phyloP scores from a whole-genome alignment of 495 filamentous ascomycete genomes.

The Hypomontagnella submonticulosa region DNA sequence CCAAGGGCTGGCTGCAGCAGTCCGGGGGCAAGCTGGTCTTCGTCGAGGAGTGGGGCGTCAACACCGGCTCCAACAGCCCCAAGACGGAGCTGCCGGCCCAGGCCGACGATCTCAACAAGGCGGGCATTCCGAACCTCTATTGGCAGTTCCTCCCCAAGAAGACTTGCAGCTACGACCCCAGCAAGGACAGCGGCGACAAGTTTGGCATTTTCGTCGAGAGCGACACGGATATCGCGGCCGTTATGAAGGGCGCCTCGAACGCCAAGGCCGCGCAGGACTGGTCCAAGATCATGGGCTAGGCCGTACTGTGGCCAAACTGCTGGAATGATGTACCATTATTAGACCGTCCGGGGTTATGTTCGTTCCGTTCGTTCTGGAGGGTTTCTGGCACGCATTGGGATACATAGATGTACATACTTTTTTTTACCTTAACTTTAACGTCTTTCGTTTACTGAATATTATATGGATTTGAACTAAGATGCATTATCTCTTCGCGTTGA shows the following conservation, averaged over 20 bases:
- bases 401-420: constrained; percentile 12
- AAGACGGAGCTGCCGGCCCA: constrained; percentile 42
- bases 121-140: constrained; percentile 40
- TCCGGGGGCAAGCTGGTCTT: constrained; percentile 46
- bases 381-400: not conserved
- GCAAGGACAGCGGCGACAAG: constrained; percentile 23
- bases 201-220: constrained; percentile 41
- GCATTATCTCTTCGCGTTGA: too few species aligned
- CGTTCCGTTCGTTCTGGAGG: too few species aligned
- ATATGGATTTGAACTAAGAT: too few species aligned
- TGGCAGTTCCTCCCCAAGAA: constrained; percentile 42
- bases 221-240: constrained; percentile 28
- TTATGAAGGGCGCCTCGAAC: constrained; percentile 35
- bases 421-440: constrained; percentile 8
- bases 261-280: constrained; percentile 35
- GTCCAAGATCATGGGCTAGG: constrained; percentile 31
- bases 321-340: not conserved
- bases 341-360: not conserved
- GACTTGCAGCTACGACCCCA: constrained; percentile 39
- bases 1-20: constrained; percentile 24
- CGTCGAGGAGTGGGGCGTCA: constrained; percentile 48
- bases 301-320: not conserved
- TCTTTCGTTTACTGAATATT: constrained; percentile 25
- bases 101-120: constrained; percentile 40
- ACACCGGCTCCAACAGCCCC: constrained; percentile 18